phyloP scores from a whole-genome alignment of 2,329 filamentous ascomycete species.

The Arthrobotrys conoides region DNA sequence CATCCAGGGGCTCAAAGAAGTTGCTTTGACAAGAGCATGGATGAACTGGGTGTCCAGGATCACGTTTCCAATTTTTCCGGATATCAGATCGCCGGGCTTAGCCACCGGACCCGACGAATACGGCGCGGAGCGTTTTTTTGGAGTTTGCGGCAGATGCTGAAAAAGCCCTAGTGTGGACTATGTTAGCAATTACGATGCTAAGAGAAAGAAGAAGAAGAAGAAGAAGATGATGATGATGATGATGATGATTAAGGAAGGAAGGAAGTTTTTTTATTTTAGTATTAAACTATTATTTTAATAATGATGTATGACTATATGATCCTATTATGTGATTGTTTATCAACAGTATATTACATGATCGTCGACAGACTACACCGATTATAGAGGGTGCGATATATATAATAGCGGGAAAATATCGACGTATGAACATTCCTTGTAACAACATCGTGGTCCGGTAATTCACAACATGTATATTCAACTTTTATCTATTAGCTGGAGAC shows the following conservation, averaged over 20 bases:
- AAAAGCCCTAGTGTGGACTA: constrained; percentile 10
- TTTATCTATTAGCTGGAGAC: constrained; percentile 1
- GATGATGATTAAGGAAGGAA: no score
- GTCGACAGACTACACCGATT: constrained; percentile 1
- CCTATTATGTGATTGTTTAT: no score
- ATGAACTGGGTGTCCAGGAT: constrained; percentile 15
- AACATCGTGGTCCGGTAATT: not conserved
- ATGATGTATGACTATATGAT: no score
- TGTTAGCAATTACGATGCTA: no score
- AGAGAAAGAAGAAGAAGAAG: no score
- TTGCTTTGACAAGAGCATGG: constrained; percentile 4
- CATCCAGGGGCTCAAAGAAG: constrained; percentile 6
- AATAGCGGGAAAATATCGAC: constrained; percentile 1
- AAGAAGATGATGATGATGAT: no score
- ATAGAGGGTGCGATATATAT: constrained; percentile 1
- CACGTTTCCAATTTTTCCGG: constrained; percentile 9
- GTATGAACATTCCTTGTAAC: not conserved
- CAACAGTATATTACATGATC: no score
- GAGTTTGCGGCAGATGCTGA: constrained; percentile 1
- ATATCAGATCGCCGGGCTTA: constrained; percentile 14
- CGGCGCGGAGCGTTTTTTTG: not conserved
- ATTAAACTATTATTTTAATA: no score
- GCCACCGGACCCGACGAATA: constrained; percentile 4
- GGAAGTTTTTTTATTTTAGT: no score
- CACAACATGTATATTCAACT: constrained; percentile 6